phyloP scores from a whole-genome alignment of 495 filamentous ascomycete genomes.

The Glonium stellatum region DNA sequence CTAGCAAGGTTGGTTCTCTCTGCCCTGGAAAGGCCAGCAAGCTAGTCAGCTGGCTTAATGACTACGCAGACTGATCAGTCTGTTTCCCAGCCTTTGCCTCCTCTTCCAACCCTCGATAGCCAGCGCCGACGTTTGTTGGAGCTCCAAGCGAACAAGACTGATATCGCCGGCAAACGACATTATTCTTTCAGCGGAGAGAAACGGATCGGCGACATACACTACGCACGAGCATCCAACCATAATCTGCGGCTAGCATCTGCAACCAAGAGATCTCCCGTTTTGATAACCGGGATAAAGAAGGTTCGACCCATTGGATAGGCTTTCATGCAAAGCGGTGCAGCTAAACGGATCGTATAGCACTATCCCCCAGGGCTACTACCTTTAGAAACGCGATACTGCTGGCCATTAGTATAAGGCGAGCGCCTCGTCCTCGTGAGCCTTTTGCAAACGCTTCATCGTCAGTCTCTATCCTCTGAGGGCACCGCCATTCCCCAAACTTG shows the following conservation, averaged over 20 bases:
- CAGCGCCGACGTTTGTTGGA: conserved; percentile 16
- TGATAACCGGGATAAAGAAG: background rate
- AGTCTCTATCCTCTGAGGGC: conserved; percentile 12
- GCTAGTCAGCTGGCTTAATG: conserved; percentile 1
- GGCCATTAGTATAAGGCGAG: conserved; percentile 21
- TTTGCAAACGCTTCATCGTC: conserved; percentile 21
- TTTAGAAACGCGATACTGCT: conserved; percentile 15
- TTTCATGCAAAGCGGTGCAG: background rate
- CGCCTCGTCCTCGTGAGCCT: conserved; percentile 23
- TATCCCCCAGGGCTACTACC: background rate
- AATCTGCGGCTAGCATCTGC: background rate
- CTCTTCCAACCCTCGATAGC: conserved; percentile 16
- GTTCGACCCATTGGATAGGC: background rate
- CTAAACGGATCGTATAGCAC: background rate
- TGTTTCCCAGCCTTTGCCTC: conserved; percentile 4
- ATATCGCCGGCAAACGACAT: conserved; percentile 13
- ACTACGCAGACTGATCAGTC: conserved; percentile 18
- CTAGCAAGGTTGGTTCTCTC: background rate
- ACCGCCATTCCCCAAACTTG: conserved; percentile 20
- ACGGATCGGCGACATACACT: background rate
- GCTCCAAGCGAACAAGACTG: conserved; percentile 15
- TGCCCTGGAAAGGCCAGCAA: conserved; percentile 7
- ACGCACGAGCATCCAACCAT: background rate
- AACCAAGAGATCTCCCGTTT: background rate
- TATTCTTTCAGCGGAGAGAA: background rate